These are phyloP conservation scores for Persicaria maculosa DNA, from an alignment of 148 eudicot genomes.

Conservation along the genomic window DNA sequence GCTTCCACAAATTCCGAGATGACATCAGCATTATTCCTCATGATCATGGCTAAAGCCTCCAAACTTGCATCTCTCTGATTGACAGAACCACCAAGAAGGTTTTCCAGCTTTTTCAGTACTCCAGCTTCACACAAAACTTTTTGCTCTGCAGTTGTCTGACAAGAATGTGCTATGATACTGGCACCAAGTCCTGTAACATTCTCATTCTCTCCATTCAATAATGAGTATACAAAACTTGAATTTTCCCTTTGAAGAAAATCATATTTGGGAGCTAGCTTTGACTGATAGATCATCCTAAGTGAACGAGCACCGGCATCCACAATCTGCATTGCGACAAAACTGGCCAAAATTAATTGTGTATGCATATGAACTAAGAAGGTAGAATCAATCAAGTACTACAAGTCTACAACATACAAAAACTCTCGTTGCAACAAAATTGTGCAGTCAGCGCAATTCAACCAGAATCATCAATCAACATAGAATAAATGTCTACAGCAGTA, in stretches of 20 bases:
- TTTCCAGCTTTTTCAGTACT: slow-evolving; percentile 53
- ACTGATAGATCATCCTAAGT: slow-evolving; percentile 87
- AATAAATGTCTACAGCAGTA: too few relatives aligned
- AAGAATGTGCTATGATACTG: slow-evolving; percentile 80
- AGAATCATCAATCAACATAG: not conserved
- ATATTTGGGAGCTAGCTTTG: slow-evolving; percentile 79
- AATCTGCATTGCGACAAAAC: slow-evolving; percentile 44
- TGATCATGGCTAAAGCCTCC: slow-evolving; percentile 67
- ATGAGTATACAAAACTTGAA: slow-evolving; percentile 63
- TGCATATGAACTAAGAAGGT: not conserved
- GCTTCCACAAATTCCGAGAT: slow-evolving; percentile 51
- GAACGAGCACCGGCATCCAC: slow-evolving; percentile 92
- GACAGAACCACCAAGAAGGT: slow-evolving; percentile 71
- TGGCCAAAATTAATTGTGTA: not conserved
- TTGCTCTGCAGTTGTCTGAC: slow-evolving; percentile 62
- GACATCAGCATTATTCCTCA: slow-evolving; percentile 58
- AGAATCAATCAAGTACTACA: too few relatives aligned
- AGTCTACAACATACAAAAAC: too few relatives aligned
- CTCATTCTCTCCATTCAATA: slow-evolving; percentile 69
- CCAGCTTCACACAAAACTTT: slow-evolving; percentile 71
- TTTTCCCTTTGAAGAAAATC: slow-evolving; percentile 56
- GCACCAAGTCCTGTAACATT: slow-evolving; percentile 90
- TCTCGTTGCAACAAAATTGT: too few relatives aligned
- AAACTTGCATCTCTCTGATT: slow-evolving; percentile 87
- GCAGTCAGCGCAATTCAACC: too few relatives aligned